Conservation (phyloP, 371 early-diverging fungal genomes). For the Mucor saturninus region DNA sequence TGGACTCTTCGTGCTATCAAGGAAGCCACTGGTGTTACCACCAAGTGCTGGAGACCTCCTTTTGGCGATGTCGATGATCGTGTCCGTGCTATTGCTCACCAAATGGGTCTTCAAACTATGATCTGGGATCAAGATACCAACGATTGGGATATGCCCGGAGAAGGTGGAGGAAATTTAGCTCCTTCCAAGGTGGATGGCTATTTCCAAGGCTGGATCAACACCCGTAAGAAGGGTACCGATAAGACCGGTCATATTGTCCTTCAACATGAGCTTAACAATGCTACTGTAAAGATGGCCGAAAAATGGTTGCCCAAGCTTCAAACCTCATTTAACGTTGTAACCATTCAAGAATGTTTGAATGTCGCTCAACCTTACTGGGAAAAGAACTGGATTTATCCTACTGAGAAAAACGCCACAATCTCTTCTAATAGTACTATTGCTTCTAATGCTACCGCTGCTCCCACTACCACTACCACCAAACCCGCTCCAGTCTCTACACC, state of each 20-base stretch:
- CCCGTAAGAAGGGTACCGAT: constrained; percentile 33
- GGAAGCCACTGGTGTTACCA: constrained; percentile 57
- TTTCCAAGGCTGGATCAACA: constrained; percentile 47
- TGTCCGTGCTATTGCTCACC: constrained; percentile 58
- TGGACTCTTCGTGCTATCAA: constrained; percentile 59
- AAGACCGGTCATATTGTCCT: constrained; percentile 51
- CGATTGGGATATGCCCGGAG: constrained; percentile 55
- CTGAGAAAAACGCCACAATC: neutral
- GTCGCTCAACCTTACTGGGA: constrained; percentile 59
- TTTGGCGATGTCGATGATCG: constrained; percentile 62
- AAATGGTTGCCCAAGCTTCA: constrained; percentile 54
- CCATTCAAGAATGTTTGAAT: constrained; percentile 56
- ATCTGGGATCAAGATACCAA: constrained; percentile 54
- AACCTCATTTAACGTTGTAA: constrained; percentile 46
- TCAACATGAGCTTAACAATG: constrained; percentile 54
- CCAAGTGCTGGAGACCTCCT: constrained; percentile 62
- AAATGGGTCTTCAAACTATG: constrained; percentile 53
- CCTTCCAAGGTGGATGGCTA: constrained; percentile 42
- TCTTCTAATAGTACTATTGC: constrained; percentile 4
- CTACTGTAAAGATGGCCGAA: constrained; percentile 48
- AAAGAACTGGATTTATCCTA: neutral
- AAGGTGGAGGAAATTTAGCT: constrained; percentile 46
- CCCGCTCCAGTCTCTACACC: constrained; percentile 9
- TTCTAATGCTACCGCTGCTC: neutral
- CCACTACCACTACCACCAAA: neutral